Evolutionary conservation across 805 yeast genomes (phyloP).

Genomic region (Candida gorgasii): DNA sequence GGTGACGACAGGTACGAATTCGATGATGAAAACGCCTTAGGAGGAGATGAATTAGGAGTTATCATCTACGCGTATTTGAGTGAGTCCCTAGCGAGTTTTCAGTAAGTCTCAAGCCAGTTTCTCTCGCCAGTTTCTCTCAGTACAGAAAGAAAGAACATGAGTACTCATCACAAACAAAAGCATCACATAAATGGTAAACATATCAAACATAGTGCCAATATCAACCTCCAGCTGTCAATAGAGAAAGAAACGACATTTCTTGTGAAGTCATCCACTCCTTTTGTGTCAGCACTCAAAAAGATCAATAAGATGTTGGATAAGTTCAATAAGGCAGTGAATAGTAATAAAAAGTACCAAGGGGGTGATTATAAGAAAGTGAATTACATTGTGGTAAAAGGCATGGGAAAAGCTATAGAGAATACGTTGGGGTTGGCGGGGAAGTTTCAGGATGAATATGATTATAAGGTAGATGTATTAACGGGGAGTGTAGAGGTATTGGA

Average conservation of each 20-base stretch:
- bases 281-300: conserved; percentile 68
- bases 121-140: too few species aligned
- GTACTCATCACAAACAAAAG: conserved; percentile 5
- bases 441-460: conserved; percentile 51
- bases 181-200: conserved; percentile 31
- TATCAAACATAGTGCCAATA: conserved; percentile 58
- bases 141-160: too few species aligned
- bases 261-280: conserved; percentile 69
- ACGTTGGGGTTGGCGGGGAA: conserved; percentile 62
- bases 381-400: conserved; percentile 63
- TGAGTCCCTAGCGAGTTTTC: too few species aligned
- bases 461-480: conserved; percentile 61
- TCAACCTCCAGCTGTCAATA: conserved; percentile 38
- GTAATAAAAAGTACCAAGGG: conserved; percentile 27
- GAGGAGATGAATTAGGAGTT: conserved; percentile 8
- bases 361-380: conserved; percentile 39
- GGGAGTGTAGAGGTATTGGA: conserved; percentile 70
- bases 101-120: background rate
- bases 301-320: conserved; percentile 52
- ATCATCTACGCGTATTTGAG: conserved; percentile 8
- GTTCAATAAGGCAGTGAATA: conserved; percentile 29
- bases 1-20: too few species aligned
- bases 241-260: conserved; percentile 52
- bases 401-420: conserved; percentile 69
- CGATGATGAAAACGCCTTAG: too few species aligned